phyloP scores from a whole-genome alignment of 2,329 filamentous ascomycete genomes.

The Sarocladiaceae sp. region DNA sequence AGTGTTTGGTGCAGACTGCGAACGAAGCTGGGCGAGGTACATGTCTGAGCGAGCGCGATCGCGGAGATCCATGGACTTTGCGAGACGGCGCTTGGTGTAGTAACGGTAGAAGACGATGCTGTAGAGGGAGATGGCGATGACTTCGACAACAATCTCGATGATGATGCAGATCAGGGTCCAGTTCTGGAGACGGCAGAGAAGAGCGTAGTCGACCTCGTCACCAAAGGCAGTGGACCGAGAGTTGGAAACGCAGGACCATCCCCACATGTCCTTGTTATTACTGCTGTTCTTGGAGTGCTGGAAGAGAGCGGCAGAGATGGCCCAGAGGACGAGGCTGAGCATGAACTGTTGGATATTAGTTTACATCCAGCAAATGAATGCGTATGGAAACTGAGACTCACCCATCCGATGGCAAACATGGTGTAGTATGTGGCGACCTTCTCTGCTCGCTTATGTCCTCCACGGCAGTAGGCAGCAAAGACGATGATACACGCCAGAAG shows the following conservation, averaged over 20 bases:
- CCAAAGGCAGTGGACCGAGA: slow-evolving; percentile 69
- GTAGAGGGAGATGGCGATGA: slow-evolving; percentile 88
- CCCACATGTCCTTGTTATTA: slow-evolving; percentile 87
- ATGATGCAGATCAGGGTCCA: slow-evolving; percentile 96
- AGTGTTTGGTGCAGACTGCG: slow-evolving; percentile 90
- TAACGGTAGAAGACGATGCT: slow-evolving; percentile 94
- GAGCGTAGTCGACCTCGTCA: slow-evolving; percentile 77
- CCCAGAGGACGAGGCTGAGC: slow-evolving; percentile 89
- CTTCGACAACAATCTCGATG: slow-evolving; percentile 90
- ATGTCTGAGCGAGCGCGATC: slow-evolving; percentile 92
- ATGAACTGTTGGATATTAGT: slow-evolving; percentile 52
- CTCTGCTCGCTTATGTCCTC: slow-evolving; percentile 81
- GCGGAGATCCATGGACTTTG: slow-evolving; percentile 93
- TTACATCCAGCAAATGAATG: no score
- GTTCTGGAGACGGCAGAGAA: slow-evolving; percentile 88
- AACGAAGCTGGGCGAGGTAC: slow-evolving; percentile 79
- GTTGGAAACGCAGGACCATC: slow-evolving; percentile 94
- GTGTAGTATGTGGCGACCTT: slow-evolving; percentile 96
- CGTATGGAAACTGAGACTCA: no score
- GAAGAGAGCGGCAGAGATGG: slow-evolving; percentile 74
- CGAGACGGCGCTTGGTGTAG: slow-evolving; percentile 90
- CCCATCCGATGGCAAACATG: slow-evolving; percentile 81
- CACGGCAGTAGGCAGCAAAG: slow-evolving; percentile 79
- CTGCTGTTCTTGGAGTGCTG: slow-evolving; percentile 66
- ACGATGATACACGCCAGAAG: slow-evolving; percentile 72